Evolutionary conservation across 768 basidiomycete species (phyloP), one percentile per base, ranked within the genome.

Genomic region (Holtermannia corniformis): DNA sequence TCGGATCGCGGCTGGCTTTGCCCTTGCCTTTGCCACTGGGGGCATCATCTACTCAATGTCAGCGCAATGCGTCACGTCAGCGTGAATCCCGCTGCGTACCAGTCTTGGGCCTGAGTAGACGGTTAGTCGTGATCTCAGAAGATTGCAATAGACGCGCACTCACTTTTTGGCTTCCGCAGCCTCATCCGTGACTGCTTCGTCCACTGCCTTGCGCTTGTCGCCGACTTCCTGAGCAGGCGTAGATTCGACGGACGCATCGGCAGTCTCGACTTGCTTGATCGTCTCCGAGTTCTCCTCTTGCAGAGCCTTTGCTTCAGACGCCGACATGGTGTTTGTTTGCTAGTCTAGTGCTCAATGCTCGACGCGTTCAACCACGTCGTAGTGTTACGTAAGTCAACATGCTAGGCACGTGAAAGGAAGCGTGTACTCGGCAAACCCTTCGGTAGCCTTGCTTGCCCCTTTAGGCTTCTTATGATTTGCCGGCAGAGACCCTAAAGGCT

Each of bases 161-260:
- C 47, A 63, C 62, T 60, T 63, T 46, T 62, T 56, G 21, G 59
- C 58, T n/a, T 55, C 51, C 41, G 25, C 48, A 26, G 54, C 59
- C 21, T 25, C 44, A 28, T 21, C 28, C 13, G 48, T n/a, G n/a
- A n/a, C 37, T 5, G 48, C 48, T 1, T 26, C 54, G 10, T 59
- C 64, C 21, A 58, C 58, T 0, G 63, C 59, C 25, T 61, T 63
- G 27, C 63, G 51, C 59, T 64, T 67, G 19, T 64, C 63, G 4
- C 63, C 63, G 16, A 52, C 49, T 32, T 60, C 60, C 16, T 55
- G 10, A 25, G 47, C 22, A 21, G 47, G 16, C 4, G 13, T 20
- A 25, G 44, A 43, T 40, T 50, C 28, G 12, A 25, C 27, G 1
- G 47, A 13, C 19, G 22, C 42, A 7, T 44, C 52, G 25, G 47